Percentiles rank a stretch among this genome's conserved stretches.
phyloP scores from a whole-genome alignment of 495 filamentous ascomycete genomes.

The Aspergillus ellipticus region DNA sequence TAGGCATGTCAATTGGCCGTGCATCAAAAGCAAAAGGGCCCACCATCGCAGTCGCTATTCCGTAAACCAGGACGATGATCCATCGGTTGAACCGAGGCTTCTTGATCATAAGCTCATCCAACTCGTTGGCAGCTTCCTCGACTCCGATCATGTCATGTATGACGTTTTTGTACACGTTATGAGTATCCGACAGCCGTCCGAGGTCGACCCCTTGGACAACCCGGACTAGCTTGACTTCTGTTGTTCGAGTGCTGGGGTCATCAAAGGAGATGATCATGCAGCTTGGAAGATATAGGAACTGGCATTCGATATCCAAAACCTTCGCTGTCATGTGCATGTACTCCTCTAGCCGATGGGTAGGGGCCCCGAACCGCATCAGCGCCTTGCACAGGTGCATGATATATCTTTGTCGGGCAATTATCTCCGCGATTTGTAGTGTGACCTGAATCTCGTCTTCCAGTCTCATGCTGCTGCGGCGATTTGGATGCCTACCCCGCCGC shows the following conservation, averaged over 20 bases:
- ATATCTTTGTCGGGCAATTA: conserved; percentile 74
- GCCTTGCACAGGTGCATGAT: conserved; percentile 79
- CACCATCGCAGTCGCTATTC: conserved; percentile 69
- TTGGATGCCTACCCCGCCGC: conserved; percentile 23
- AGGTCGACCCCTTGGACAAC: conserved; percentile 73
- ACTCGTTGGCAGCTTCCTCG: conserved; percentile 68
- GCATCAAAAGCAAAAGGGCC: conserved; percentile 87
- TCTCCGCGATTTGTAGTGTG: conserved; percentile 80
- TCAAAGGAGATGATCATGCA: conserved; percentile 95
- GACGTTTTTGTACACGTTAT: conserved; percentile 87
- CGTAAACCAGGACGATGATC: conserved; percentile 71
- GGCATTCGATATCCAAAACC: conserved; percentile 80
- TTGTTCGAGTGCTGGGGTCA: conserved; percentile 79
- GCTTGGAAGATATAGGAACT: conserved; percentile 84
- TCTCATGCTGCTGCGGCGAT: conserved; percentile 14
- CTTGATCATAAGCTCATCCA: conserved; percentile 64
- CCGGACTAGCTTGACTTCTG: conserved; percentile 83
- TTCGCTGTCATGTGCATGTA: conserved; percentile 87
- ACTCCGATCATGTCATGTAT: conserved; percentile 80
- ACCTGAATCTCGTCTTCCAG: conserved; percentile 65
- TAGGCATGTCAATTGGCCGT: conserved; percentile 77
- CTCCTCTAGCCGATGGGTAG: conserved; percentile 69
- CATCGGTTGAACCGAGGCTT: conserved; percentile 60
- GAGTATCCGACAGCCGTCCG: conserved; percentile 73
- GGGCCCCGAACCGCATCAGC: conserved; percentile 75